These are phyloP conservation scores for Leccinum uliginosum DNA, from an alignment of 768 basidiomycete species.

Conservation along the genomic window DNA sequence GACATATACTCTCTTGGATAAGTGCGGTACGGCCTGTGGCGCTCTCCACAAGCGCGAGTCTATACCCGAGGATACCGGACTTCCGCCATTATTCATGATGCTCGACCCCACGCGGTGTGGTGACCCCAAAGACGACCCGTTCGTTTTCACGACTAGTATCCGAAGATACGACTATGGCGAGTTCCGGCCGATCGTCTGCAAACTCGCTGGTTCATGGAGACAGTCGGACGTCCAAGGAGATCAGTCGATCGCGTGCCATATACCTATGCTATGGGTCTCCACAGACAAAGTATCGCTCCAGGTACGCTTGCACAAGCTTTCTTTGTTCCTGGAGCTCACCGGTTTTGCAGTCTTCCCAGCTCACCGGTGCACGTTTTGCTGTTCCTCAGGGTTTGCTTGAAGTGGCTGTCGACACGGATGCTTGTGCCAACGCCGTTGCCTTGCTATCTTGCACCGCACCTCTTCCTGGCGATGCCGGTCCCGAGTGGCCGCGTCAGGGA, in stretches of 20 bases:
- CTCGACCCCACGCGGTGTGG: constrained; percentile 84
- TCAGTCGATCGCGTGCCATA: constrained; percentile 49
- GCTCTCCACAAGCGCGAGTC: constrained; percentile 68
- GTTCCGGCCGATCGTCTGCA: constrained; percentile 70
- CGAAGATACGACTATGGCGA: constrained; percentile 80
- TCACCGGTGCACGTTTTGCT: constrained; percentile 57
- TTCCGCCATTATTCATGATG: constrained; percentile 68
- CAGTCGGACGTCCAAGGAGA: constrained; percentile 51
- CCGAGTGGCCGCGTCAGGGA: constrained; percentile 69
- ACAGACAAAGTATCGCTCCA: constrained; percentile 45
- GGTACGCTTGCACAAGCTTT: constrained; percentile 37
- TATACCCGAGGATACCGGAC: constrained; percentile 37
- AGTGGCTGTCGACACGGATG: constrained; percentile 50
- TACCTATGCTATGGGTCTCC: constrained; percentile 64
- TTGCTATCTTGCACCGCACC: constrained; percentile 75
- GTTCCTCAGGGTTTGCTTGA: constrained; percentile 53
- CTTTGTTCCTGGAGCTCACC: constrained; percentile 1
- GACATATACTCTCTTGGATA: constrained; percentile 70
- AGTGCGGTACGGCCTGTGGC: constrained; percentile 85
- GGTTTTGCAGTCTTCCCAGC: constrained; percentile 44
- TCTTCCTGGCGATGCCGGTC: constrained; percentile 62
- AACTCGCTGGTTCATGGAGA: constrained; percentile 73
- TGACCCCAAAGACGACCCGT: constrained; percentile 69
- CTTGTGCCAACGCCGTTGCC: constrained; percentile 73
- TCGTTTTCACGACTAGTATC: constrained; percentile 79